Percentiles rank a stretch among this genome's conserved stretches.
Evolutionary conservation across 2,329 filamentous ascomycete species (phyloP).

Genomic region (Dothistroma septosporum): DNA sequence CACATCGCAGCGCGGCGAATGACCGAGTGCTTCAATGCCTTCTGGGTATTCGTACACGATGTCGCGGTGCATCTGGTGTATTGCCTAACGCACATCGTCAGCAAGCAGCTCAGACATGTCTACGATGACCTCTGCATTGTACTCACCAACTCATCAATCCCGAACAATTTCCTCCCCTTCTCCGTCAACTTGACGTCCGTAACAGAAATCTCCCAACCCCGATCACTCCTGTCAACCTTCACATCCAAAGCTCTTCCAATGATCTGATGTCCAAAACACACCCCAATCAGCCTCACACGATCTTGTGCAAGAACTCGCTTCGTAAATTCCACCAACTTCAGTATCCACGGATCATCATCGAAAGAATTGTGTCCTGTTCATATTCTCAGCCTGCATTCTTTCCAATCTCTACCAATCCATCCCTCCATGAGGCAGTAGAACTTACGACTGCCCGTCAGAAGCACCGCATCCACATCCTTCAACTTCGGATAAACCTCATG

Average conservation of each 20-base stretch:
- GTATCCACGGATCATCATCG: constrained; percentile 71
- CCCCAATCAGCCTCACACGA: constrained; percentile 65
- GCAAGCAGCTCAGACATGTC: neutral
- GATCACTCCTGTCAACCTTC: constrained; percentile 61
- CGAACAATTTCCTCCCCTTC: constrained; percentile 68
- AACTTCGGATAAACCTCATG: constrained; percentile 66
- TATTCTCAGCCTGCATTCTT: neutral
- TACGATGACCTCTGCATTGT: neutral
- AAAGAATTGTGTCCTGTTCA: constrained; percentile 65
- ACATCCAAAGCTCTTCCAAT: constrained; percentile 67
- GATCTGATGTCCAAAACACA: constrained; percentile 89
- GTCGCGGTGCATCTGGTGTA: constrained; percentile 87
- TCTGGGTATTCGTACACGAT: constrained; percentile 62
- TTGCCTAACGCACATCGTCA: constrained; percentile 45
- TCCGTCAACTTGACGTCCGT: constrained; percentile 63
- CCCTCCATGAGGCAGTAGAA: constrained; percentile 26
- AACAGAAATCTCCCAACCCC: constrained; percentile 80
- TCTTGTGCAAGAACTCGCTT: constrained; percentile 55
- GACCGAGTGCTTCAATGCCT: constrained; percentile 60
- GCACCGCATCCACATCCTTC: constrained; percentile 71
- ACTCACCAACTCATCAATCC: constrained; percentile 57
- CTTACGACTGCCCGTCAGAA: constrained; percentile 63
- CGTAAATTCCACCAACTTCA: constrained; percentile 66
- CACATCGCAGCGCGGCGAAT: constrained; percentile 63
- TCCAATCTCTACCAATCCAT: neutral